A percentile compares a stretch with the other conserved stretches of the same genome.
These are phyloP conservation scores for Leptographium radiaticola DNA, from an alignment of 2,329 filamentous ascomycete genomes.

Conservation along the genomic window DNA sequence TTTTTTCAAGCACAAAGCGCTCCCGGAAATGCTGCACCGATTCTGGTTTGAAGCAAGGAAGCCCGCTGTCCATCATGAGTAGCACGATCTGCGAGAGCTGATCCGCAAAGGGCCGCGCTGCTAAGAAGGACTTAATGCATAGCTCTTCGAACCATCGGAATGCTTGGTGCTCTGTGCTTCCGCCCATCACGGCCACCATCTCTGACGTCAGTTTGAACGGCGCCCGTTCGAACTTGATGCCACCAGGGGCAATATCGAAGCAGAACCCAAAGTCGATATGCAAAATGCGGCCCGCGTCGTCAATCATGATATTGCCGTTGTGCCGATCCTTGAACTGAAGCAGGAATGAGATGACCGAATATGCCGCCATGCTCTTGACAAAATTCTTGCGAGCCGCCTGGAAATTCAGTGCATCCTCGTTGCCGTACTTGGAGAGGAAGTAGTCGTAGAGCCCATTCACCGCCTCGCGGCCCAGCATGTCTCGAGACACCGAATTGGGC, in stretches of 20 bases:
- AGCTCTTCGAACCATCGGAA: slow-evolving; percentile 97
- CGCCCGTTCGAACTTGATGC: slow-evolving; percentile 93
- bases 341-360: slow-evolving; percentile 91
- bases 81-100: slow-evolving; percentile 83
- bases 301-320: slow-evolving; percentile 99
- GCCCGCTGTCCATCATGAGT: slow-evolving; percentile 88
- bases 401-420: slow-evolving; percentile 87
- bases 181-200: slow-evolving; percentile 99
- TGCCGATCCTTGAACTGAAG: slow-evolving; percentile 98
- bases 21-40: slow-evolving; percentile 87
- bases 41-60: slow-evolving; percentile 97
- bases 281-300: slow-evolving; percentile 90
- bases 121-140: slow-evolving; percentile 89
- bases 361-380: slow-evolving; percentile 98
- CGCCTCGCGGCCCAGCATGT: slow-evolving; percentile 96
- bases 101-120: slow-evolving; percentile 71
- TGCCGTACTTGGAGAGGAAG: slow-evolving; percentile 93
- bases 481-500: slow-evolving; percentile 92
- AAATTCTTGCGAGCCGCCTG: slow-evolving; percentile 95
- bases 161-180: slow-evolving; percentile 66
- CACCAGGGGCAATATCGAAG: slow-evolving; percentile 95
- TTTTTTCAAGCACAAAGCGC: slow-evolving; percentile 84
- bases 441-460: slow-evolving; percentile 98
- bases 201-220: slow-evolving; percentile 96
- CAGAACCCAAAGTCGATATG: slow-evolving; percentile 99